Base-by-base conservation (phyloP, 345 rosid species). In the Excoecaria cochinchinensis region DNA sequence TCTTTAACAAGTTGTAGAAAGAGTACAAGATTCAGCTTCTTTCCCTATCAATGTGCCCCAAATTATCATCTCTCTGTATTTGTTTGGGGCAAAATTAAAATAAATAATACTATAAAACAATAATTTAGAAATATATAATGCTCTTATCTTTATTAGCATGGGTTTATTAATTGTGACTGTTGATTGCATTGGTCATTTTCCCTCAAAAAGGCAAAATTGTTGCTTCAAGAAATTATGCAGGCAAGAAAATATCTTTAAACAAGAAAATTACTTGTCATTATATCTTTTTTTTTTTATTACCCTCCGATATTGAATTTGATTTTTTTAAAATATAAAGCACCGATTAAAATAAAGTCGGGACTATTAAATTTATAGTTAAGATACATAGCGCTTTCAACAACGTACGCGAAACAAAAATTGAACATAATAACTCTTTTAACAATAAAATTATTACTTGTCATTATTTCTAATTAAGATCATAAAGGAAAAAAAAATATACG, bases 1-100 rank as follows among this genome's bases (percentile, higher is more conserved):
- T 74, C 70, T 74, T 55, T 22, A 46, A n/a, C 64, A 52, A 74
- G 62, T 53, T 51, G 60, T 25, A 39, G 14, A 22, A 16, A 57
- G 56, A 67, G 64, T 71, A 21, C 74, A 71, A 14, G 65, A 31
- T 47, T 46, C 67, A 5, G n/a, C 11, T 36, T 58, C 57, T 38
- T 50, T 59, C 56, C 16, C 12, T 3, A n/a, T 71, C 58, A 12
- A 12, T 24, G 10, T 25, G 13, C 40, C 65, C 40, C 59, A 55
- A 4, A 55, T 17, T 16, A 55, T n/a, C n/a, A 16, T 55, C 21
- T 10, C n/a, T 55, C 22, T 19, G 6, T 2, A 52, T 52, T 52
- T 50, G 9, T n/a, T 13, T 52, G 14, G 56, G 14, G n/a, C 16
- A 52, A 52, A 52, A 10, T 0, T 52, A 13, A 52, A 52, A 13